phyloP scores from a whole-genome alignment of 345 rosid genomes.

The Theobroma cacao region DNA sequence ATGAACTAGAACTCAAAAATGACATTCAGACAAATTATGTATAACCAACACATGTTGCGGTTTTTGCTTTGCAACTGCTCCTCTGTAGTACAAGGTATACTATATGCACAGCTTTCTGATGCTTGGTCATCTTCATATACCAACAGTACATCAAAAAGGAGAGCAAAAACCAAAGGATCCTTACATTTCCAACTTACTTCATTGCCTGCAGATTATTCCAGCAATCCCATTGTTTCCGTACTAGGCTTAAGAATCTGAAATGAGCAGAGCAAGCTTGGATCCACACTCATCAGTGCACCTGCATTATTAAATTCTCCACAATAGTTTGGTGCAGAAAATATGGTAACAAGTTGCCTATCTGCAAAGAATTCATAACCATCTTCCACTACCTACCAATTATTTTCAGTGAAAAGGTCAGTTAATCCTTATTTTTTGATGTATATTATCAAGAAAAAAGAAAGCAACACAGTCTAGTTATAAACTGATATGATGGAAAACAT shows the following conservation, averaged over 20 bases:
- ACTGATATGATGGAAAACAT: background rate
- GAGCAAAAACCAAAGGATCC: background rate
- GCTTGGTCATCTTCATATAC: background rate
- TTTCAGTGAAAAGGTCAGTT: background rate
- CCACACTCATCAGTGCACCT: constrained; percentile 42
- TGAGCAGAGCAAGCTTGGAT: constrained; percentile 41
- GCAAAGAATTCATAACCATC: constrained; percentile 53
- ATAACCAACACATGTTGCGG: background rate
- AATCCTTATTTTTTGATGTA: background rate
- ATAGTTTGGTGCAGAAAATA: constrained; percentile 48
- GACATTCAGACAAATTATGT: background rate
- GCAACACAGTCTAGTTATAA: background rate
- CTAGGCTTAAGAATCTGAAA: constrained; percentile 42
- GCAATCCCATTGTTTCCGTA: background rate
- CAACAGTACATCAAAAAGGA: background rate
- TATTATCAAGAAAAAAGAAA: background rate
- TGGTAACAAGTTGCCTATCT: constrained; percentile 42
- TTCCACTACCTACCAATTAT: constrained; percentile 32
- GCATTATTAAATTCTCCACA: constrained; percentile 49
- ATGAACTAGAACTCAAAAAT: background rate
- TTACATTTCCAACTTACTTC: background rate
- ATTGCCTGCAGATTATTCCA: background rate
- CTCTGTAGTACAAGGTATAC: background rate
- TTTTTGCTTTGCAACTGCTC: background rate
- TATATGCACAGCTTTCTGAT: background rate